Evolutionary conservation across 768 basidiomycete genomes (phyloP).

Genomic region (Lactifluus volemus): DNA sequence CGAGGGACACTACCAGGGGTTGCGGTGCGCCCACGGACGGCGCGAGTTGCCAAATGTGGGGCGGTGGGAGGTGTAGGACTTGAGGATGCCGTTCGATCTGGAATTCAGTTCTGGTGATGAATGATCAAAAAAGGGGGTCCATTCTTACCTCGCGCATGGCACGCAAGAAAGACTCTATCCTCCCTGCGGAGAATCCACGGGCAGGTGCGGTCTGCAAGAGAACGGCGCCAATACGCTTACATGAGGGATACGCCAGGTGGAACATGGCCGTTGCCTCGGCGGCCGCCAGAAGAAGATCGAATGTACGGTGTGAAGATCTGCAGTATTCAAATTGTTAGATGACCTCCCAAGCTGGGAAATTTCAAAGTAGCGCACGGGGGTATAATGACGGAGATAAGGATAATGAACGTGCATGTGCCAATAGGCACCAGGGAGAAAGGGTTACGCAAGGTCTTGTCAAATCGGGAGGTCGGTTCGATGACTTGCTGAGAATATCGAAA

Average conservation of each 20-base stretch:
- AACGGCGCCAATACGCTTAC: conserved; percentile 73
- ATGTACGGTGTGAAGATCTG: conserved; percentile 50
- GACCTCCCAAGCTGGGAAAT: neutral
- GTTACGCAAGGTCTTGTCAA: conserved; percentile 41
- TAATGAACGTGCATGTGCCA: conserved; percentile 44
- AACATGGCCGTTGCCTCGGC: conserved; percentile 72
- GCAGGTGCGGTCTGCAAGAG: conserved; percentile 84
- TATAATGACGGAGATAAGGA: conserved; percentile 43
- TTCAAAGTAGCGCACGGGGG: conserved; percentile 35
- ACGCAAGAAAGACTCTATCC: conserved; percentile 76
- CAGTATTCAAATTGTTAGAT: neutral
- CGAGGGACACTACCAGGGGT: conserved; percentile 68
- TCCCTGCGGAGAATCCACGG: conserved; percentile 45
- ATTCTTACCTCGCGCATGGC: conserved; percentile 66
- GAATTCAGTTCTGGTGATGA: neutral
- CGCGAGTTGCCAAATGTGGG: conserved; percentile 83
- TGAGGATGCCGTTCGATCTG: conserved; percentile 81
- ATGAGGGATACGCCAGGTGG: conserved; percentile 77
- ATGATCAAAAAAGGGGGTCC: neutral
- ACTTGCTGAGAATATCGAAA: conserved; percentile 26
- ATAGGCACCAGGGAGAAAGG: conserved; percentile 67
- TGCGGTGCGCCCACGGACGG: conserved; percentile 21
- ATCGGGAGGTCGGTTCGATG: conserved; percentile 13
- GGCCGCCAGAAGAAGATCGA: conserved; percentile 83
- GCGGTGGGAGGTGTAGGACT: conserved; percentile 74